phyloP scores from a whole-genome alignment of 1,139 yeast genomes.

The Sugiyamaella grinbergsii region DNA sequence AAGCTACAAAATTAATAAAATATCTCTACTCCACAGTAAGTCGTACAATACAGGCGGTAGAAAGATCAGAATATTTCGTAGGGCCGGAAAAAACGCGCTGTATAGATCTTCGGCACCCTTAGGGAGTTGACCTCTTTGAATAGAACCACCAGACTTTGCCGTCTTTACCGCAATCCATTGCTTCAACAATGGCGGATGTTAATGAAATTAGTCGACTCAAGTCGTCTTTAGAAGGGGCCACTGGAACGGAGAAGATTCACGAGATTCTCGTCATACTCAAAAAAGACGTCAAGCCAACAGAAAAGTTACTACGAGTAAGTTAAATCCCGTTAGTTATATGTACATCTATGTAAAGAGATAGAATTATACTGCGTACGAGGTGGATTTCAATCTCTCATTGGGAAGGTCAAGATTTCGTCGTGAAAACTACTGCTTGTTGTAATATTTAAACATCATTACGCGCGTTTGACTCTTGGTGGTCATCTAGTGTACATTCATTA shows the following conservation, averaged over 20 bases:
- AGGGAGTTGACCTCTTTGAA: no score
- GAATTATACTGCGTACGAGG: constrained; percentile 1
- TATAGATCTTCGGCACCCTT: background rate
- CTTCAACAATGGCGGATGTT: constrained; percentile 46
- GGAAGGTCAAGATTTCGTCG: background rate
- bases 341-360: constrained; percentile 5
- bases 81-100: no score
- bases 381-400: background rate
- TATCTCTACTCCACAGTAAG: no score
- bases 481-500: no score
- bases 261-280: constrained; percentile 68
- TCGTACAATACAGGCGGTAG: no score
- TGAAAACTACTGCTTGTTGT: constrained; percentile 2
- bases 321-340: background rate
- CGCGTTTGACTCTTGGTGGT: no score
- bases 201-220: constrained; percentile 74
- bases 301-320: constrained; percentile 67
- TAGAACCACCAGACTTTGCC: no score
- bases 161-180: background rate
- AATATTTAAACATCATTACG: no score
- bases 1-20: no score
- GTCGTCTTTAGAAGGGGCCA: constrained; percentile 70
- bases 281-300: constrained; percentile 80
- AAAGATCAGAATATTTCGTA: no score
- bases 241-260: constrained; percentile 64